phyloP scores from a whole-genome alignment of 2,329 filamentous ascomycete genomes.

The Teratosphaeria destructans region DNA sequence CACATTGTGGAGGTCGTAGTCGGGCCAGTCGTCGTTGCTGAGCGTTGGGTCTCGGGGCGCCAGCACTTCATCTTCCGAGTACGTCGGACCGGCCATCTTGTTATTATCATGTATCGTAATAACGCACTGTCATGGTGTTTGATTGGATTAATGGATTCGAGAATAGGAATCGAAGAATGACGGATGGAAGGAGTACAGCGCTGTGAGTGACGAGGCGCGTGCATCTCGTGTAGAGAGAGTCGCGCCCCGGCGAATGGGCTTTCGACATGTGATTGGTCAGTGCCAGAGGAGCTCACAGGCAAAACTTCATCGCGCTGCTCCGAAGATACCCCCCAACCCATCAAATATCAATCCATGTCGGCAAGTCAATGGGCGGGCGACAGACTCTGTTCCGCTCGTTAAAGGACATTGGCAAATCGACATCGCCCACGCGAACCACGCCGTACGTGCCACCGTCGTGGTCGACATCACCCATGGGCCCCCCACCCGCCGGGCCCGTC shows the following conservation, averaged over 20 bases:
- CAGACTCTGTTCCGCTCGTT: slow-evolving; percentile 15
- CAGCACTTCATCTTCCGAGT: slow-evolving; percentile 28
- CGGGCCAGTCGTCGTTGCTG: slow-evolving; percentile 45
- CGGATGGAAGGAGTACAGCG: background rate
- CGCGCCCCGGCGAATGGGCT: background rate
- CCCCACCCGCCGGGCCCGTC: slow-evolving; percentile 3
- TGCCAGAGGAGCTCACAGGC: background rate
- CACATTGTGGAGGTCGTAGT: slow-evolving; percentile 52
- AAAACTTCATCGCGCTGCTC: background rate
- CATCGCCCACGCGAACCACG: slow-evolving; percentile 1
- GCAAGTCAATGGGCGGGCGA: slow-evolving; percentile 13
- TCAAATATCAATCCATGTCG: background rate
- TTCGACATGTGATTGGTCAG: background rate
- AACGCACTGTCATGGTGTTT: background rate
- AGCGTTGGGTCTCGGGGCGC: slow-evolving; percentile 31
- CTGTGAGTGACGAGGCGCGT: background rate
- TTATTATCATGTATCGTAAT: slow-evolving; percentile 14
- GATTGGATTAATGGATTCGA: background rate
- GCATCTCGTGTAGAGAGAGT: background rate
- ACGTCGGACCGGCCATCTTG: slow-evolving; percentile 18
- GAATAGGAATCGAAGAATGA: background rate
- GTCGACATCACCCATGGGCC: background rate
- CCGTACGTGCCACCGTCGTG: background rate
- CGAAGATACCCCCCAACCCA: background rate
- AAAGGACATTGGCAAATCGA: slow-evolving; percentile 8